Base-by-base conservation (phyloP, 176 grass and related monocot genomes). In the Oryza brachyantha region DNA sequence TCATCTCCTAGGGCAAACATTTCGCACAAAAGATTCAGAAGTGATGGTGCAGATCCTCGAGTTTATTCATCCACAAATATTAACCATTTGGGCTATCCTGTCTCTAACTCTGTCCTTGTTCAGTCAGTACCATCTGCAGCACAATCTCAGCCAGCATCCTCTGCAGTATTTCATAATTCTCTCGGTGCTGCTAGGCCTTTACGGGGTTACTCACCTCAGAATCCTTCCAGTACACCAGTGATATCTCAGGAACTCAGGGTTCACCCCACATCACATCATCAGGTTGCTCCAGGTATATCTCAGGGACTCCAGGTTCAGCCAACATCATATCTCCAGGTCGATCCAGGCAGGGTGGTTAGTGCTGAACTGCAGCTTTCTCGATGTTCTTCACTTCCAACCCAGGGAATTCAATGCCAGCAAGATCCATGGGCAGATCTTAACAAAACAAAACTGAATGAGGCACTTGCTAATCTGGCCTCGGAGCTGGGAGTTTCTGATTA, bases 401-500 rank as follows among this genome's bases (percentile, higher is more conserved):
- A 66, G 22, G 61, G 57, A 62, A 59, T 72, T 67, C 67, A 65
- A 38, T 21, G 12, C 45, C 35, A 7, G n/a, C 42, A 68, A 40
- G n/a, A 60, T 13, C 43, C 64, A 67, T 34, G 48, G 25, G 29
- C 32, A 42, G 81, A 80, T 75, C 11, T 63, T 8, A 2, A n/a
- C 46, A 14, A 28, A 27, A 88, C 75, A 61, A 52, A 26, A 64
- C 82, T 58, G 83, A 69, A 76, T 35, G 76, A 79, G 73, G 70
- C 77, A 45, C 48, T 92, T 35, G 81, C 83, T 73, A 71, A 64
- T 66, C 66, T 97, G 61, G 80, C 87, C 57, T 75, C 66, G 77
- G 73, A 86, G 5, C 74, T 94, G 29, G 91, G 87, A 13, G 92
- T 86, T 74, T 10, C 81, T 43, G 79, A 83, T 67, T 75, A 77